Evolutionary conservation across 1,139 yeast genomes (phyloP).

Genomic region (Ogataea hybrid): DNA sequence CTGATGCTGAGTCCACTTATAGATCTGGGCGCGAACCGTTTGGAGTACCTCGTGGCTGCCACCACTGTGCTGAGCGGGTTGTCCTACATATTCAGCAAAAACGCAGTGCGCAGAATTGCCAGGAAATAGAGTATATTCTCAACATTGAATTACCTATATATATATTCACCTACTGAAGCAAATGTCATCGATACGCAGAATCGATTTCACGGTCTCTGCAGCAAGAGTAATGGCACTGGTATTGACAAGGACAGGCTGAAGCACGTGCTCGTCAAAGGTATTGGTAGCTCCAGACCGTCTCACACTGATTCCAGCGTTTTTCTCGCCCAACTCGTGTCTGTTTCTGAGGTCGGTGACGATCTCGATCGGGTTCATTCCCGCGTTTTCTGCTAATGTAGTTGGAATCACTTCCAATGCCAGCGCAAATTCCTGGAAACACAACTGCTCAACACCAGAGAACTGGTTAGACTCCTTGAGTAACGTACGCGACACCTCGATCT

Average conservation of each 20-base stretch:
- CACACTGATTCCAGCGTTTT: conserved; percentile 93
- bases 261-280: conserved; percentile 88
- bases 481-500: conserved; percentile 85
- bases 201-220: conserved; percentile 93
- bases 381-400: conserved; percentile 95
- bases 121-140: conserved; percentile 1
- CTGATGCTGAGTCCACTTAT: conserved; percentile 62
- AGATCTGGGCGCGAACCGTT: conserved; percentile 31
- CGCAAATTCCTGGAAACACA: conserved; percentile 95
- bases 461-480: conserved; percentile 74
- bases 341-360: conserved; percentile 94
- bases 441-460: conserved; percentile 87
- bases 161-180: conserved; percentile 66
- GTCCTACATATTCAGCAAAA: conserved; percentile 66
- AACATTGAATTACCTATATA: background rate
- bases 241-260: conserved; percentile 94
- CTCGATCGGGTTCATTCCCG: conserved; percentile 92
- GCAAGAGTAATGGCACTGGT: conserved; percentile 93
- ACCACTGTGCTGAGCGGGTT: conserved; percentile 82
- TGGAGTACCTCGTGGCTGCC: conserved; percentile 63
- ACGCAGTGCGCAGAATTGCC: conserved; percentile 55
- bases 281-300: conserved; percentile 93
- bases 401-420: conserved; percentile 95
- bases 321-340: conserved; percentile 88
- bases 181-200: conserved; percentile 94